A percentile compares a stretch with the other conserved stretches of the same genome.
Evolutionary conservation across 371 early-diverging fungal species (phyloP).

Genomic region (Funneliformis caledonium): DNA sequence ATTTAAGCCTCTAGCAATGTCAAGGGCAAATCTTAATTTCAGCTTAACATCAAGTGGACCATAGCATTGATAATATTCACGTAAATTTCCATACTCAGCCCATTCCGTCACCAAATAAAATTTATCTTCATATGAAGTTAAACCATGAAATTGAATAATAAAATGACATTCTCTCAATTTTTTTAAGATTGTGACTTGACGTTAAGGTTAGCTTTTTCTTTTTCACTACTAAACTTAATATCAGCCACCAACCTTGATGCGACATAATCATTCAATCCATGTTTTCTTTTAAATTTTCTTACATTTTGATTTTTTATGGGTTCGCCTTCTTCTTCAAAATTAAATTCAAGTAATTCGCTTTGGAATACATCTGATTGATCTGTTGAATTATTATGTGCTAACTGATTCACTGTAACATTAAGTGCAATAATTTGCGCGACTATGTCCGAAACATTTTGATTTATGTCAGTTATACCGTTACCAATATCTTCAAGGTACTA

Average conservation of each 20-base stretch:
- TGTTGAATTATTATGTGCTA: neutral
- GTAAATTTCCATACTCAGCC: conserved; percentile 17
- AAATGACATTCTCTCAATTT: too few relatives aligned
- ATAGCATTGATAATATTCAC: neutral
- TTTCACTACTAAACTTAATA: neutral
- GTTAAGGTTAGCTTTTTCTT: neutral
- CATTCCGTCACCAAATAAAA: too few relatives aligned
- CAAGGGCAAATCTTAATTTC: neutral
- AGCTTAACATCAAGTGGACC: neutral
- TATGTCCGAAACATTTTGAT: neutral
- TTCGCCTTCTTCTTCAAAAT: too few relatives aligned
- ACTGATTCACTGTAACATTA: neutral
- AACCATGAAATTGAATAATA: too few relatives aligned
- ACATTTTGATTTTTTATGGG: too few relatives aligned
- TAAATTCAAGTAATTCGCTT: too few relatives aligned
- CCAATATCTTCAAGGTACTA: too few relatives aligned
- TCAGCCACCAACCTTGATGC: neutral
- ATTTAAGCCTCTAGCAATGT: conserved; percentile 31
- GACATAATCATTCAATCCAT: too few relatives aligned
- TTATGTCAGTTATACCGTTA: neutral
- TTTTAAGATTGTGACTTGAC: too few relatives aligned
- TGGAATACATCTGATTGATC: too few relatives aligned
- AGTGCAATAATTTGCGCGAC: neutral
- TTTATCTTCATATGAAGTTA: too few relatives aligned
- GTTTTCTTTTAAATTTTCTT: too few relatives aligned